Conservation (phyloP, 2,329 filamentous ascomycete genomes). For the Epichloe typhina region DNA sequence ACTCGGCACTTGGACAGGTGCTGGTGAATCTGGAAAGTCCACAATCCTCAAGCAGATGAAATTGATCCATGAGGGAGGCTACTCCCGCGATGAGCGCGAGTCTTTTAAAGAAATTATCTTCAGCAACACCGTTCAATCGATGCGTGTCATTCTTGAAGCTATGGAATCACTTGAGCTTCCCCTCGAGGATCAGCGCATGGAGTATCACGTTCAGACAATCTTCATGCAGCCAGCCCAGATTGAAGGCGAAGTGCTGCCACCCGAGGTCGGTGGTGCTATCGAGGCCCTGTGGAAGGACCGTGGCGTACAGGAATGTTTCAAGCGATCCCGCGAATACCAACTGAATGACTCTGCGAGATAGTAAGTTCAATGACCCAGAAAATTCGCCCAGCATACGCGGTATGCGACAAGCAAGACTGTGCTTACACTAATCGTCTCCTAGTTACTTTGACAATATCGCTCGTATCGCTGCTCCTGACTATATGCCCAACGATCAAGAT, state of each 20-base stretch:
- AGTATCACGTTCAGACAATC: constrained; percentile 96
- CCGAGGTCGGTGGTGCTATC: constrained; percentile 86
- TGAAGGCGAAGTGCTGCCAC: constrained; percentile 85
- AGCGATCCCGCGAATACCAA: constrained; percentile 89
- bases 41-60: constrained; percentile 48
- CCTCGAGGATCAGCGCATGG: constrained; percentile 80
- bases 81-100: constrained; percentile 75
- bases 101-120: constrained; percentile 61
- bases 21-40: constrained; percentile 70
- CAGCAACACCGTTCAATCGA: constrained; percentile 57
- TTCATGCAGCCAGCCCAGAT: constrained; percentile 98
- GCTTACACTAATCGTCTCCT: constrained; percentile 19
- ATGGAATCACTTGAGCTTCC: constrained; percentile 64
- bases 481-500: constrained; percentile 92
- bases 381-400: background rate
- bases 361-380: constrained; percentile 28
- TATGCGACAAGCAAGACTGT: background rate
- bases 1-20: constrained; percentile 44
- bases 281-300: constrained; percentile 86
- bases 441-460: constrained; percentile 95
- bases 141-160: constrained; percentile 56
- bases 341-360: constrained; percentile 94
- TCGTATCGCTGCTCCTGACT: constrained; percentile 80
- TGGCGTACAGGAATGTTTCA: constrained; percentile 90
- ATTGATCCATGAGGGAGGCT: constrained; percentile 97